Conservation (phyloP, 192 early-diverging fungal species). For the Glomus cerebriforme region DNA sequence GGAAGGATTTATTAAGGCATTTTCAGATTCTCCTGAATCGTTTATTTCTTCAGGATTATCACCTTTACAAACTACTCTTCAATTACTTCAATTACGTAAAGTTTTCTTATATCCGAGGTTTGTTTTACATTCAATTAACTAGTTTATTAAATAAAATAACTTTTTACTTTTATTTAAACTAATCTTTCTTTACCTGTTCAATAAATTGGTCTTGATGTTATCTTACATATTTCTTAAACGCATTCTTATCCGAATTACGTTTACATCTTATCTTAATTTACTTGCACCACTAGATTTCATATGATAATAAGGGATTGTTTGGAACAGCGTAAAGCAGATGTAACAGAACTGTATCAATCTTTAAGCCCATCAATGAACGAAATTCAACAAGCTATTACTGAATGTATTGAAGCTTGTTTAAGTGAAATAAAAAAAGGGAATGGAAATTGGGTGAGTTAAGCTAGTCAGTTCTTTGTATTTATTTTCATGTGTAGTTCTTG, state of each 20-base stretch:
- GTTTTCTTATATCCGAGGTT: conserved; percentile 90
- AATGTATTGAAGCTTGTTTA: conserved; percentile 59
- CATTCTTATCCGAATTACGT: not conserved
- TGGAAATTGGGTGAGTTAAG: conserved; percentile 14
- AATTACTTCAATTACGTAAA: conserved; percentile 75
- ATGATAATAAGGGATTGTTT: conserved; percentile 58
- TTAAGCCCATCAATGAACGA: conserved; percentile 79
- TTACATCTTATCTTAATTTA: not conserved
- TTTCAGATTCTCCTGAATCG: conserved; percentile 83
- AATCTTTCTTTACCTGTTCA: too few relatives aligned
- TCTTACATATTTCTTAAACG: not conserved
- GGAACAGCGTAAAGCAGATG: conserved; percentile 53
- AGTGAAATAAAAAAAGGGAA: conserved; percentile 73
- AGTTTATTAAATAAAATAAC: not conserved
- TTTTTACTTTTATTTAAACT: too few relatives aligned
- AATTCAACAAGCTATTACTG: conserved; percentile 80
- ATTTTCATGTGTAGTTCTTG: too few relatives aligned
- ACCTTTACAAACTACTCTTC: conserved; percentile 85
- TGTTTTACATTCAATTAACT: conserved; percentile 10
- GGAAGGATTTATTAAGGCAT: conserved; percentile 89
- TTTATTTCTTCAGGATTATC: conserved; percentile 77
- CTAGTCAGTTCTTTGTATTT: not conserved
- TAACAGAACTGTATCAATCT: conserved; percentile 77
- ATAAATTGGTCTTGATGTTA: too few relatives aligned
- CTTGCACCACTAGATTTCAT: conserved; percentile 58